phyloP scores from a whole-genome alignment of 169 alveolate genomes.

The Neospora caninum region DNA sequence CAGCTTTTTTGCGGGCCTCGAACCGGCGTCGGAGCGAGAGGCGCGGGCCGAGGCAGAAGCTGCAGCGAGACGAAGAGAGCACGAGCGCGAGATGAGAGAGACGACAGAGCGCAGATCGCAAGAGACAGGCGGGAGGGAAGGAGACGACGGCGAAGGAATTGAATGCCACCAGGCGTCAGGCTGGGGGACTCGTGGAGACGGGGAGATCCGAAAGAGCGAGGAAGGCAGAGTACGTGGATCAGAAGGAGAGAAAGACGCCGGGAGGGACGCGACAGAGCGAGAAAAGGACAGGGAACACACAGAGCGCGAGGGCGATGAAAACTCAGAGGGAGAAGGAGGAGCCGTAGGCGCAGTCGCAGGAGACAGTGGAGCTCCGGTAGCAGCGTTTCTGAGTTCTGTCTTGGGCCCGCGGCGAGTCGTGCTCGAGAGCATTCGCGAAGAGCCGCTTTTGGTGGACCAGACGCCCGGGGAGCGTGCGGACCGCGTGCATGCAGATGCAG shows the following conservation, averaged over 20 bases:
- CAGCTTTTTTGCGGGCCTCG: background rate
- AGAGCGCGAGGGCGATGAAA: background rate
- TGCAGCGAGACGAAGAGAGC: background rate
- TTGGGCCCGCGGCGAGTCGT: background rate
- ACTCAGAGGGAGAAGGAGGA: background rate
- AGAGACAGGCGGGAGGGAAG: background rate
- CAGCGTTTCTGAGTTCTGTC: conserved; percentile 14
- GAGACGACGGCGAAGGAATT: background rate
- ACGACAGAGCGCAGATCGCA: background rate
- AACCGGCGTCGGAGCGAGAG: background rate
- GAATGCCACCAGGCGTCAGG: background rate
- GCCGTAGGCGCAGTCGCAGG: background rate
- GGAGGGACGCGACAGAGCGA: background rate
- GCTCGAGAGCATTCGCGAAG: background rate
- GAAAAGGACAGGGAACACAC: background rate
- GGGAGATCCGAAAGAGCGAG: background rate
- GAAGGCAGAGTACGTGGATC: background rate
- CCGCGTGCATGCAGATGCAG: background rate
- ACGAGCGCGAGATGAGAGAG: background rate
- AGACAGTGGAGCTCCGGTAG: background rate
- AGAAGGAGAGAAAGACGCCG: background rate
- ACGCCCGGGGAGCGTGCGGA: no score
- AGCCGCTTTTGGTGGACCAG: background rate
- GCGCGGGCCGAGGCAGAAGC: background rate
- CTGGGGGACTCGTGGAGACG: background rate